Evolutionary conservation across 148 eudicot genomes (phyloP), one percentile per base, ranked within the genome.

Genomic region (Cornus kousa): DNA sequence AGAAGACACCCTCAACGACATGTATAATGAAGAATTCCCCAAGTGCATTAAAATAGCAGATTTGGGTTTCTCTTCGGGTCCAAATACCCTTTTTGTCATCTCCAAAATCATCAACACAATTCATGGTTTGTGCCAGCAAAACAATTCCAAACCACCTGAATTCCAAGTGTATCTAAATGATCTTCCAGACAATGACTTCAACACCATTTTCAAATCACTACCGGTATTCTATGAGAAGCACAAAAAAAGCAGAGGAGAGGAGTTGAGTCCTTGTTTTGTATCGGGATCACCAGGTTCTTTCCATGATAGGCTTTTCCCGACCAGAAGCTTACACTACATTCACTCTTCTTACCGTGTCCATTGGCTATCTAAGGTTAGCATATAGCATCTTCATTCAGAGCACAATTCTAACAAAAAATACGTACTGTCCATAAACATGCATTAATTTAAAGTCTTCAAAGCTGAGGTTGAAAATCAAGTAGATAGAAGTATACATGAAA

Each of bases 31-130:
- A 35, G 5, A 35, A 20, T 66, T 62, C 10, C 19, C 46, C 2
- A 24, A 43, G 4, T 64, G 71, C 31, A 0, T 35, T 35, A 35
- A 35, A 1, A 35, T 35, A 35, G 37, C 37, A 35, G 37, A 35
- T 4, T 35, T 86, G 68, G 88, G 88, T 31, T 83, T 86, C 67
- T 86, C 86, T n/a, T 77, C 82, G 13, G 84, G 88, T 3, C 77
- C 75, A 10, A 83, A 83, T 73, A 75, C 84, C 8, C 43, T 86
- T 22, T 59, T 74, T 35, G 71, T 74, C 24, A 39, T 74, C 10
- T 78, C 75, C 9, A 4, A 82, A 60, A 43, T 82, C 1, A 59
- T 82, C 17, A 23, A 82, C 23, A 59, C 28, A 19, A 50, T 82
- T 31, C 23, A 39, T 23, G 46, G 6, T 70, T 70, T 70, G 55